Percentiles rank a stretch among this genome's conserved stretches.
These are phyloP conservation scores for Cercophora newfieldiana DNA, from an alignment of 495 filamentous ascomycete genomes.

Conservation along the genomic window DNA sequence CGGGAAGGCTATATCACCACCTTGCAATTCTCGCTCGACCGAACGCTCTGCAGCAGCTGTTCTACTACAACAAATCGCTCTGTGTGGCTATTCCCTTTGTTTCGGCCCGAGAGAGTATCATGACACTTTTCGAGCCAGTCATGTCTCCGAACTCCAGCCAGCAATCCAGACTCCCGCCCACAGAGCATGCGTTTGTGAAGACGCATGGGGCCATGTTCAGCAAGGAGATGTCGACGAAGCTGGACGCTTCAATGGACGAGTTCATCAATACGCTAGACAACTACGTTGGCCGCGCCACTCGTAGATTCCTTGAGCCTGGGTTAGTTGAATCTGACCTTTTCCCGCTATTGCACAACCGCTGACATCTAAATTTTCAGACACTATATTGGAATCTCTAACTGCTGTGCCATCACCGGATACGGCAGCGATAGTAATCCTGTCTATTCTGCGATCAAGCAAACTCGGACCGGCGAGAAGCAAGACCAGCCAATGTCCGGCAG, in stretches of 20 bases:
- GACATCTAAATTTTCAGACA: conserved; percentile 46
- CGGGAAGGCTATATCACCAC: conserved; percentile 82
- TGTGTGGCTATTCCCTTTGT: conserved; percentile 57
- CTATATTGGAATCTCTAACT: conserved; percentile 54
- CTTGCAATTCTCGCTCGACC: conserved; percentile 78
- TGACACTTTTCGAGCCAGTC: conserved; percentile 71
- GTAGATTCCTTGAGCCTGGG: conserved; percentile 66
- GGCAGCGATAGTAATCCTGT: conserved; percentile 41
- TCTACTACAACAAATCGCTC: conserved; percentile 61
- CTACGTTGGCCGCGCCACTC: conserved; percentile 58
- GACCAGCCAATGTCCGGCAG: conserved; percentile 24
- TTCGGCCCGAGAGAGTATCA: conserved; percentile 67
- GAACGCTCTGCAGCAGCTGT: conserved; percentile 71
- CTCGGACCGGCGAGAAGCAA: conserved; percentile 14
- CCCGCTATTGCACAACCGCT: conserved; percentile 1
- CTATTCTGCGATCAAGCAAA: conserved; percentile 31
- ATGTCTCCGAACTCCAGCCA: conserved; percentile 38
- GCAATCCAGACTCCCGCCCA: conserved; percentile 20
- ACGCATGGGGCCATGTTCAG: conserved; percentile 68
- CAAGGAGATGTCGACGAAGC: conserved; percentile 47
- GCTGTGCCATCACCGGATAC: conserved; percentile 42
- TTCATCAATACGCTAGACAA: conserved; percentile 58
- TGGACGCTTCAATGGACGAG: conserved; percentile 46
- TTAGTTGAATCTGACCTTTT: conserved; percentile 17
- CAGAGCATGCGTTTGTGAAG: conserved; percentile 59